A percentile compares a stretch with the other conserved stretches of the same genome.
These are phyloP conservation scores for Fusarium gaditjirri DNA, from an alignment of 2,329 filamentous ascomycete species.

Conservation along the genomic window DNA sequence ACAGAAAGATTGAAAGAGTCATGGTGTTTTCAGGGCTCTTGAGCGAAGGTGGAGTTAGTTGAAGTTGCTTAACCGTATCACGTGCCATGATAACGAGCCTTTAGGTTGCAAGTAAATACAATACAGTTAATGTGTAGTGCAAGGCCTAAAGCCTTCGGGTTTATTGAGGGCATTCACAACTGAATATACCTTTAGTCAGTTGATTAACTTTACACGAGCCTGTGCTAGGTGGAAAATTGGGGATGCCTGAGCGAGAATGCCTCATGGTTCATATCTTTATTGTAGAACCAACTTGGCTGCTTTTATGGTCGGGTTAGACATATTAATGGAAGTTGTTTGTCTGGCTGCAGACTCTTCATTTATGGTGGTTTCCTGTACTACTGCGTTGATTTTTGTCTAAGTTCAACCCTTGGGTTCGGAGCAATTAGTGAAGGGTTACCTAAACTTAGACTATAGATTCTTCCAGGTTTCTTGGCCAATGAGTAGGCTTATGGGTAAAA, in stretches of 20 bases:
- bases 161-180: background rate
- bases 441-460: background rate
- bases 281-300: background rate
- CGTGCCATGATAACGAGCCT: constrained; percentile 11
- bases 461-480: background rate
- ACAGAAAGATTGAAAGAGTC: constrained; percentile 24
- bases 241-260: background rate
- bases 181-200: background rate
- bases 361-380: background rate
- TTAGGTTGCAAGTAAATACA: background rate
- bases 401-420: background rate
- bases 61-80: constrained; percentile 21
- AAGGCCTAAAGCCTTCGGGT: background rate
- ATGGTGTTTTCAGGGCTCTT: constrained; percentile 26
- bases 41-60: constrained; percentile 21
- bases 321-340: background rate
- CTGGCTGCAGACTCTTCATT: background rate
- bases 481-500: too few relatives aligned
- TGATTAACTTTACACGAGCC: background rate
- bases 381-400: too few relatives aligned
- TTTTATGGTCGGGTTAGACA: background rate
- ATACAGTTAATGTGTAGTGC: background rate
- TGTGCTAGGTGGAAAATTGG: background rate
- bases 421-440: background rate
- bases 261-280: background rate